Percentiles rank a stretch among this genome's conserved stretches.
These are phyloP conservation scores for Cyberlindnera xishuangbannaensis DNA, from an alignment of 805 yeast genomes.

Conservation along the genomic window DNA sequence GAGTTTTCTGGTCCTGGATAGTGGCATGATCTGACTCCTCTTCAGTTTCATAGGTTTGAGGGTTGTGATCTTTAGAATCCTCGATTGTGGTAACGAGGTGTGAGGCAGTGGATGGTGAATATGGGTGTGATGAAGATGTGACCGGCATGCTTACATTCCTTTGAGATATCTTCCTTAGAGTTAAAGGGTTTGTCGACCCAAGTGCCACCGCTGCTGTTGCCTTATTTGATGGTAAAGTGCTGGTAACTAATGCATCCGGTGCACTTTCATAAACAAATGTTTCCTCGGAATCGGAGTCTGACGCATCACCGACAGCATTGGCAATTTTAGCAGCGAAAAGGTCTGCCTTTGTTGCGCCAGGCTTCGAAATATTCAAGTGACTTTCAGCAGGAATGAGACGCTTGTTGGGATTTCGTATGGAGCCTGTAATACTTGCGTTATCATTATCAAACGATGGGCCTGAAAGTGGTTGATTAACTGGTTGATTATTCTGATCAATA, in stretches of 20 bases:
- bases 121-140: constrained; percentile 9
- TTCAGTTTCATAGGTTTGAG: constrained; percentile 12
- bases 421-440: constrained; percentile 21
- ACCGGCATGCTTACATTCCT: constrained; percentile 25
- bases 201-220: constrained; percentile 5
- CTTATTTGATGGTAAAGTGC: constrained; percentile 16
- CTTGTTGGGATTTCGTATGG: constrained; percentile 20
- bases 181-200: constrained; percentile 12
- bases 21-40: constrained; percentile 13
- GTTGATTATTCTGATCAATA: constrained; percentile 10
- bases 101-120: constrained; percentile 8
- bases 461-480: constrained; percentile 7
- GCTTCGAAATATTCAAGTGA: constrained; percentile 16
- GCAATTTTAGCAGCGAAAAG: constrained; percentile 93
- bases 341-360: constrained; percentile 69
- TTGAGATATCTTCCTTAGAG: constrained; percentile 20
- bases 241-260: constrained; percentile 22
- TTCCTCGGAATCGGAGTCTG: constrained; percentile 85
- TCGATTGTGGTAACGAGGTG: constrained; percentile 6
- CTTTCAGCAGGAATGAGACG: constrained; percentile 17
- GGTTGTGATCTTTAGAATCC: constrained; percentile 7
- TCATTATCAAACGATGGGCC: constrained; percentile 16
- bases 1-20: constrained; percentile 8
- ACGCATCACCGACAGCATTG: constrained; percentile 87
- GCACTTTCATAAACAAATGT: constrained; percentile 84